A percentile compares a stretch with the other conserved stretches of the same genome.
phyloP scores from a whole-genome alignment of 2,329 filamentous ascomycete genomes.

The Fonsecaea pedrosoi region DNA sequence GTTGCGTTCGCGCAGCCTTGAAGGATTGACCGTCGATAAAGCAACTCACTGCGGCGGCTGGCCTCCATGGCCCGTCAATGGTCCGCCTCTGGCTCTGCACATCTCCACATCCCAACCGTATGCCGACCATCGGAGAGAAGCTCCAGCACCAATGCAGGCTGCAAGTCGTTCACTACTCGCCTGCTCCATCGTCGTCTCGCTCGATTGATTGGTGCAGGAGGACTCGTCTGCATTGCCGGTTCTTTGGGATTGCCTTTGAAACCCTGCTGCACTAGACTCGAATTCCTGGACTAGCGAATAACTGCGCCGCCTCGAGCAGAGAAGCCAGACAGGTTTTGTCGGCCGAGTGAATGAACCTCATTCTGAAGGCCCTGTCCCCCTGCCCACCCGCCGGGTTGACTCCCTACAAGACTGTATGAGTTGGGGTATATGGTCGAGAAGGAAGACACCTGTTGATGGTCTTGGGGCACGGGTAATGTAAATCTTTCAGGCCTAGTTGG shows the following conservation, averaged over 20 bases:
- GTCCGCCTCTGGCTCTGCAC: background rate
- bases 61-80: background rate
- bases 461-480: background rate
- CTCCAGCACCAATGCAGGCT: background rate
- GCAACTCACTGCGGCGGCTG: background rate
- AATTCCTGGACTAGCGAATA: background rate
- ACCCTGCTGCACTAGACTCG: background rate
- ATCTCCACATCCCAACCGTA: background rate
- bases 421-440: background rate
- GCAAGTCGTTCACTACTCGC: background rate
- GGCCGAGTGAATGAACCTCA: background rate
- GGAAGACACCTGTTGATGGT: background rate
- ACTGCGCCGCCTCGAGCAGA: background rate
- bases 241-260: background rate
- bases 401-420: background rate
- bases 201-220: background rate
- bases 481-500: background rate
- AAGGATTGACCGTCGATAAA: background rate
- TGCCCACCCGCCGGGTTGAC: too few relatives aligned
- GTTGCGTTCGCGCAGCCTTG: slow-evolving; percentile 70
- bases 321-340: background rate
- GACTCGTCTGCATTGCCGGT: background rate
- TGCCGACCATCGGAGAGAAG: background rate
- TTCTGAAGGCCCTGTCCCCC: background rate
- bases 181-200: background rate